Evolutionary conservation across 495 filamentous ascomycete species (phyloP), one percentile per base, ranked within the genome.

Genomic region (Penicillium steckii): DNA sequence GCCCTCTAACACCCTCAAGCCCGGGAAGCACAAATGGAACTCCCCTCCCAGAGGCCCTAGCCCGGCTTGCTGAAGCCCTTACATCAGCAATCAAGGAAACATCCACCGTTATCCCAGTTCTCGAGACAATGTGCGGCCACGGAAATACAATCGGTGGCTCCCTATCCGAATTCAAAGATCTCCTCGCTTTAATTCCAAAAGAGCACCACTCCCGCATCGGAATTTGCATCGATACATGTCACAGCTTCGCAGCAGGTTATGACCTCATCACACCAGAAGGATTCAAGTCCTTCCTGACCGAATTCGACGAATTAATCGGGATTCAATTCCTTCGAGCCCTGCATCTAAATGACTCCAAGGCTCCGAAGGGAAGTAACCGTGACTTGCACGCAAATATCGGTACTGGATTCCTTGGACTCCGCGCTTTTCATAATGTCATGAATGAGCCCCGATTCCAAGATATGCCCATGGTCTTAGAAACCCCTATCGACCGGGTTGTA

Each of bases 301-400:
- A 86, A 35, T 97, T 98, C 62, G 85, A 95, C 56, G 59, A 80
- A n/a, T 72, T 88, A 13, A 85, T 98, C 17, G 94, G 94, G 1
- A 59, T 87, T 26, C 71, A 83, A 25, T 95, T 91, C 62, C 83
- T 98, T 0, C 82, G 82, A 45, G 94, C 94, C 1, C 72, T 97
- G 29, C 94, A 98, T 64, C 63, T 98, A 5, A 98, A 98, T 62
- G 94, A 98, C 67, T 90, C 85, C 65, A 97, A 96, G 68, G 89
- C 91, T 1, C 91, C 93, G 0, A 73, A 94, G 22, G 79, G 66
- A 4, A 89, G 87, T 8, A 80, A 88, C 46, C 79, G 90, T 19
- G 94, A 98, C 63, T 65, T 97, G 8, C 94, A 98, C 69, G 87
- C 90, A 25, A 97, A 96, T 62, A 97, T 98, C 53, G 94, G 94